These are phyloP conservation scores for Pugionium dolabratum DNA, from an alignment of 345 rosid genomes.

Conservation along the genomic window DNA sequence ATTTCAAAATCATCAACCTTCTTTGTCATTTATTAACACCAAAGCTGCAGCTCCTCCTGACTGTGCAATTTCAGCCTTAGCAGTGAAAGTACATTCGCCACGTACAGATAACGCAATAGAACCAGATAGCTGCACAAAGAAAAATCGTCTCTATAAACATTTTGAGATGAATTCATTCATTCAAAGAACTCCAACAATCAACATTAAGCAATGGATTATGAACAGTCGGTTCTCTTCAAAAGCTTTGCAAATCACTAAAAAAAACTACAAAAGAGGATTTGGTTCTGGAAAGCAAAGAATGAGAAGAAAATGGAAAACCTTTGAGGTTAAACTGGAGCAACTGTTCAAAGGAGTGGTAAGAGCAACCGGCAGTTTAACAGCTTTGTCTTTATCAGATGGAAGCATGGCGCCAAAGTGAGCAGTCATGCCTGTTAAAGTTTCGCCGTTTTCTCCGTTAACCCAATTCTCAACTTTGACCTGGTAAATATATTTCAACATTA, in stretches of 20 bases:
- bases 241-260: not conserved
- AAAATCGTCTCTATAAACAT: not conserved
- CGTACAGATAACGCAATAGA: conserved; percentile 64
- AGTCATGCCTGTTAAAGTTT: conserved; percentile 61
- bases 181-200: not conserved
- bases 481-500: not conserved
- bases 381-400: conserved; percentile 57
- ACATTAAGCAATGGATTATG: conserved; percentile 1
- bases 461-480: conserved; percentile 86
- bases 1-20: conserved; percentile 52
- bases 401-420: conserved; percentile 72
- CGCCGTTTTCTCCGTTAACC: conserved; percentile 58
- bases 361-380: conserved; percentile 52
- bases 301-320: conserved; percentile 49
- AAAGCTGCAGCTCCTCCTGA: conserved; percentile 78
- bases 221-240: not conserved
- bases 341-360: conserved; percentile 65
- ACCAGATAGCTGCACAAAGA: conserved; percentile 60
- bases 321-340: conserved; percentile 69
- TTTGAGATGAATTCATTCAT: not conserved
- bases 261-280: not conserved
- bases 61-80: conserved; percentile 76
- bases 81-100: conserved; percentile 75
- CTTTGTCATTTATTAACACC: conserved; percentile 72
- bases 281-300: not conserved